phyloP scores from a whole-genome alignment of 192 early-diverging fungal species.

The Rhizophlyctis rosea region DNA sequence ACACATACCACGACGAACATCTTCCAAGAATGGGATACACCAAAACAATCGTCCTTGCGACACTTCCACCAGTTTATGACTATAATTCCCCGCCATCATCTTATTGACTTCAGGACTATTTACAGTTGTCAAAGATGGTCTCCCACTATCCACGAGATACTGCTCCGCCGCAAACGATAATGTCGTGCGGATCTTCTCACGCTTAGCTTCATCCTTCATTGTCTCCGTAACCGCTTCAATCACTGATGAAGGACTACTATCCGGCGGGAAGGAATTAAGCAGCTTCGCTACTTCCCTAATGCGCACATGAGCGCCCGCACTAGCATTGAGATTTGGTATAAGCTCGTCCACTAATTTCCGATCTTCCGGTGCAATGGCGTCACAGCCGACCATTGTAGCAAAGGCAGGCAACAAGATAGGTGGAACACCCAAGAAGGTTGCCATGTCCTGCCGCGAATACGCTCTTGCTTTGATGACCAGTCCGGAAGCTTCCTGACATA shows the following conservation, averaged over 20 bases:
- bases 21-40: slow-evolving; percentile 21
- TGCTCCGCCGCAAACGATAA: slow-evolving; percentile 8
- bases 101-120: background rate
- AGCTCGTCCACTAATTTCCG: background rate
- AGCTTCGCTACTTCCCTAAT: background rate
- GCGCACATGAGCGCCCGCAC: background rate
- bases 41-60: slow-evolving; percentile 12
- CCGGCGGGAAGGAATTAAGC: background rate
- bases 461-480: background rate
- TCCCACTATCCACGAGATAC: background rate
- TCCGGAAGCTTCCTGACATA: background rate
- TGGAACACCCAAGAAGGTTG: slow-evolving; percentile 9
- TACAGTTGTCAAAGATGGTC: background rate
- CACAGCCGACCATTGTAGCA: slow-evolving; percentile 24
- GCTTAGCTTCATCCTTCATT: background rate
- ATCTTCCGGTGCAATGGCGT: slow-evolving; percentile 3
- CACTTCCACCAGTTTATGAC: slow-evolving; percentile 9
- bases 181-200: background rate
- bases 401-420: slow-evolving; percentile 13
- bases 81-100: slow-evolving; percentile 4
- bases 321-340: background rate
- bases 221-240: background rate
- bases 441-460: background rate
- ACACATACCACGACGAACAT: slow-evolving; percentile 9
- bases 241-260: background rate